These are phyloP conservation scores for Aspergillus alliaceus DNA, from an alignment of 2,329 filamentous ascomycete species.

Conservation along the genomic window DNA sequence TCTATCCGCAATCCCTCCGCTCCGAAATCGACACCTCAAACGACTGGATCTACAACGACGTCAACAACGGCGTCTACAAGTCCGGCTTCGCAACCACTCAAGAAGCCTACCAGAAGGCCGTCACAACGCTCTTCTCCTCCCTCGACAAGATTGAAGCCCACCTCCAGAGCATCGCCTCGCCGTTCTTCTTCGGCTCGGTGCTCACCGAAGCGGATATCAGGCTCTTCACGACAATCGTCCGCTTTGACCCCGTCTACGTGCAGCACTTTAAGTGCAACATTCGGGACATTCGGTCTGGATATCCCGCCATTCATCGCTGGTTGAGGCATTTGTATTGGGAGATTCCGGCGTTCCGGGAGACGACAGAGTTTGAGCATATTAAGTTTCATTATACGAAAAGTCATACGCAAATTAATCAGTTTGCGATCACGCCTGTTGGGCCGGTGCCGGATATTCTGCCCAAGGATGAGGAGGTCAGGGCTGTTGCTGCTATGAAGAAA, in stretches of 20 bases:
- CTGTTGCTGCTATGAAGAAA: slow-evolving; percentile 20
- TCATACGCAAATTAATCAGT: slow-evolving; percentile 64
- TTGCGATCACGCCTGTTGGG: slow-evolving; percentile 78
- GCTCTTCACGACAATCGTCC: slow-evolving; percentile 70
- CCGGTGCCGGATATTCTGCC: slow-evolving; percentile 80
- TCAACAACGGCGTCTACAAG: slow-evolving; percentile 55
- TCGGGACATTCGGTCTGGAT: slow-evolving; percentile 78
- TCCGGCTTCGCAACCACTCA: slow-evolving; percentile 82
- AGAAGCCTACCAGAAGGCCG: slow-evolving; percentile 76
- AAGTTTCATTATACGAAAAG: slow-evolving; percentile 74
- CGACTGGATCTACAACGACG: slow-evolving; percentile 72
- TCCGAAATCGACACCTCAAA: slow-evolving; percentile 73
- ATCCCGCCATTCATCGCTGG: slow-evolving; percentile 79
- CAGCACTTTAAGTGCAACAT: slow-evolving; percentile 84
- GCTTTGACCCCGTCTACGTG: slow-evolving; percentile 77
- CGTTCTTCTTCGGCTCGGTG: slow-evolving; percentile 72
- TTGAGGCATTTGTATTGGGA: slow-evolving; percentile 84
- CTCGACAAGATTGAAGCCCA: slow-evolving; percentile 76
- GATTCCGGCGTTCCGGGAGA: slow-evolving; percentile 71
- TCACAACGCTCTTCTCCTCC: slow-evolving; percentile 69
- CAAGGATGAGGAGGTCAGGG: slow-evolving; percentile 71
- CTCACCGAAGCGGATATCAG: slow-evolving; percentile 83
- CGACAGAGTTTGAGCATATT: slow-evolving; percentile 93
- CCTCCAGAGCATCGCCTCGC: slow-evolving; percentile 50
- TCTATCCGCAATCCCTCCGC: slow-evolving; percentile 67